Evolutionary conservation across 164 flowering plant genomes (phyloP).

Genomic region (Kalanchoe fedtschenkoi): DNA sequence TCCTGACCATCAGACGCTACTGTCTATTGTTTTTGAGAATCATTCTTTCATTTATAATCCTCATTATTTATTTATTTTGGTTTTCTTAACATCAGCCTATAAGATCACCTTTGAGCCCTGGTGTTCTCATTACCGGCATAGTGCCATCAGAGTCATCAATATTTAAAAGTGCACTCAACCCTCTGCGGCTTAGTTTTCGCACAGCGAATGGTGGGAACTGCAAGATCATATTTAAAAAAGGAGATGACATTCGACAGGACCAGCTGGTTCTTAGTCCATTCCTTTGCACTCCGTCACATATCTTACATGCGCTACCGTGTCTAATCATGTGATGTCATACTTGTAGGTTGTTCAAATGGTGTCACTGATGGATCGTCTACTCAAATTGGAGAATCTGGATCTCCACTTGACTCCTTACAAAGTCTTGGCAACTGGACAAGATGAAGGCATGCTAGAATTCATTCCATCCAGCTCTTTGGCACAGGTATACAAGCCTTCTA

Average conservation of each 20-base stretch:
- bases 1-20: not conserved
- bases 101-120: slow-evolving; percentile 81
- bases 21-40: not conserved
- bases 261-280: slow-evolving; percentile 56
- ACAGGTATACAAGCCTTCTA: slow-evolving; percentile 35
- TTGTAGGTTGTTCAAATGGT: slow-evolving; percentile 98
- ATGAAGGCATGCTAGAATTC: slow-evolving; percentile 97
- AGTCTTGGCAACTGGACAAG: slow-evolving; percentile 98
- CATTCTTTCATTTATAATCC: not conserved
- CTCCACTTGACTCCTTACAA: slow-evolving; percentile 90
- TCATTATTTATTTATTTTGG: not conserved
- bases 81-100: slow-evolving; percentile 52
- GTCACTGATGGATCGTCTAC: slow-evolving; percentile 92
- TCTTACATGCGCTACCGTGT: not conserved
- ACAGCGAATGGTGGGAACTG: slow-evolving; percentile 71
- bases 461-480: slow-evolving; percentile 97
- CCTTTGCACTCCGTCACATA: not conserved
- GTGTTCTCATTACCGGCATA: slow-evolving; percentile 76
- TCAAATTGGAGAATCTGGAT: slow-evolving; percentile 94
- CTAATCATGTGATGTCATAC: not conserved
- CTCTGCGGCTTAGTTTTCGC: slow-evolving; percentile 81
- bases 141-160: slow-evolving; percentile 87
- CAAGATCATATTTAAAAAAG: slow-evolving; percentile 92
- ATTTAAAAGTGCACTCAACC: slow-evolving; percentile 93
- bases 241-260: slow-evolving; percentile 97